phyloP scores from a whole-genome alignment of 495 filamentous ascomycete species.

The Niebla homalea region DNA sequence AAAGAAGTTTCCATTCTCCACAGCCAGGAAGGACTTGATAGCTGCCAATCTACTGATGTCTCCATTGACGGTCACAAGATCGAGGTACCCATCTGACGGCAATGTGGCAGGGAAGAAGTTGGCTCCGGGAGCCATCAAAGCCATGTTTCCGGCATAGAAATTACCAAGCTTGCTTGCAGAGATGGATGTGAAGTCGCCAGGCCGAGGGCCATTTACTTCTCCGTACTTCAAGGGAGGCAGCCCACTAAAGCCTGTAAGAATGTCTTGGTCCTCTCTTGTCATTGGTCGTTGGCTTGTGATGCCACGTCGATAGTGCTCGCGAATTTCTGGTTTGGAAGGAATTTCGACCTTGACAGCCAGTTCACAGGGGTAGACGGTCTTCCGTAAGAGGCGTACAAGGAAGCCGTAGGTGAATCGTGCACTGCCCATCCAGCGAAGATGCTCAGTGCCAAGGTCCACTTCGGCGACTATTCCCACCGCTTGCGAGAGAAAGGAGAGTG shows the following conservation, averaged over 20 bases:
- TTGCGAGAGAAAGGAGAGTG: slow-evolving; percentile 81
- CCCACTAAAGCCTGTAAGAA: slow-evolving; percentile 2
- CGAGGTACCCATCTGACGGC: slow-evolving; percentile 73
- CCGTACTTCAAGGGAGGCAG: slow-evolving; percentile 69
- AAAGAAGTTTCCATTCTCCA: slow-evolving; percentile 61
- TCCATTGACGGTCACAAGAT: slow-evolving; percentile 70
- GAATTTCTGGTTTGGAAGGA: slow-evolving; percentile 62
- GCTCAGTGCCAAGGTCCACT: slow-evolving; percentile 73
- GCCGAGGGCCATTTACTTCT: slow-evolving; percentile 61
- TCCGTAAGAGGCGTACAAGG: slow-evolving; percentile 52
- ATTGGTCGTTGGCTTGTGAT: slow-evolving; percentile 22
- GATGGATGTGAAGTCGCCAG: slow-evolving; percentile 57
- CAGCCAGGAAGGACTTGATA: slow-evolving; percentile 51
- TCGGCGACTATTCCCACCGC: slow-evolving; percentile 85
- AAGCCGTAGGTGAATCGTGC: slow-evolving; percentile 77
- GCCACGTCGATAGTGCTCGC: slow-evolving; percentile 52
- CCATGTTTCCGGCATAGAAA: slow-evolving; percentile 90
- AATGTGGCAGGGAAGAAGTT: slow-evolving; percentile 83
- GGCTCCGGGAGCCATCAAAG: slow-evolving; percentile 72
- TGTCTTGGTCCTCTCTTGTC: slow-evolving; percentile 11
- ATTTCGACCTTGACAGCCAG: slow-evolving; percentile 70
- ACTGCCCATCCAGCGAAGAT: slow-evolving; percentile 83
- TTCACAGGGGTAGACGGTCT: slow-evolving; percentile 76
- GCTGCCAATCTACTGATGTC: slow-evolving; percentile 50
- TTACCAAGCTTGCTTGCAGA: slow-evolving; percentile 69